phyloP scores from a whole-genome alignment of 2,329 filamentous ascomycete species.

The Talaromyces sp. region DNA sequence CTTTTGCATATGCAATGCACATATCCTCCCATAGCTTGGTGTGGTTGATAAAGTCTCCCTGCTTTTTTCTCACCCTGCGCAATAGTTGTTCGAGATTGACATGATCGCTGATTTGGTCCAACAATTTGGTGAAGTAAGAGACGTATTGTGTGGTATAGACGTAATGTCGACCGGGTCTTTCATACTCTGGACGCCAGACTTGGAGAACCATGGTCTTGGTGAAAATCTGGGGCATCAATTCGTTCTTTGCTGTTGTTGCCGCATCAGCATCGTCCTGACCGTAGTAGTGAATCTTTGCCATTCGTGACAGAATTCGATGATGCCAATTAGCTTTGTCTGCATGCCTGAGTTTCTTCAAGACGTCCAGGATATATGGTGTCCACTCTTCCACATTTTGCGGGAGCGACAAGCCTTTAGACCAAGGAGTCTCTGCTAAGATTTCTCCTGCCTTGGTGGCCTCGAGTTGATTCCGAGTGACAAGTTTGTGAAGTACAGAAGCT shows the following conservation, averaged over 20 bases:
- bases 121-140: conserved; percentile 70
- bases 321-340: conserved; percentile 96
- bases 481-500: conserved; percentile 74
- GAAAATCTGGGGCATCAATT: conserved; percentile 79
- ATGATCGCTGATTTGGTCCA: conserved; percentile 72
- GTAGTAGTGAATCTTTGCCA: conserved; percentile 62
- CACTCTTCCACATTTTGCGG: conserved; percentile 52
- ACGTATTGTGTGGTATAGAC: conserved; percentile 88
- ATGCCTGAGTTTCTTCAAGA: conserved; percentile 55
- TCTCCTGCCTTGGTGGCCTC: conserved; percentile 47
- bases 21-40: conserved; percentile 60
- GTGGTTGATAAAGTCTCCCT: conserved; percentile 67
- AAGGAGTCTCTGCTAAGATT: conserved; percentile 52
- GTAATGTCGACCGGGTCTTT: conserved; percentile 79
- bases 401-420: conserved; percentile 50
- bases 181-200: conserved; percentile 90
- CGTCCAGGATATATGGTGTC: conserved; percentile 59
- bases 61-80: conserved; percentile 74
- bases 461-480: conserved; percentile 49
- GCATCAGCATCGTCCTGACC: conserved; percentile 49
- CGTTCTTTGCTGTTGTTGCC: conserved; percentile 64
- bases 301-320: conserved; percentile 80
- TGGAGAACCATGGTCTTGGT: conserved; percentile 94
- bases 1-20: conserved; percentile 55
- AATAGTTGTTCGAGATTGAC: conserved; percentile 72